These are phyloP conservation scores for Brettanomyces sp. DNA, from an alignment of 805 yeast species.

Conservation along the genomic window DNA sequence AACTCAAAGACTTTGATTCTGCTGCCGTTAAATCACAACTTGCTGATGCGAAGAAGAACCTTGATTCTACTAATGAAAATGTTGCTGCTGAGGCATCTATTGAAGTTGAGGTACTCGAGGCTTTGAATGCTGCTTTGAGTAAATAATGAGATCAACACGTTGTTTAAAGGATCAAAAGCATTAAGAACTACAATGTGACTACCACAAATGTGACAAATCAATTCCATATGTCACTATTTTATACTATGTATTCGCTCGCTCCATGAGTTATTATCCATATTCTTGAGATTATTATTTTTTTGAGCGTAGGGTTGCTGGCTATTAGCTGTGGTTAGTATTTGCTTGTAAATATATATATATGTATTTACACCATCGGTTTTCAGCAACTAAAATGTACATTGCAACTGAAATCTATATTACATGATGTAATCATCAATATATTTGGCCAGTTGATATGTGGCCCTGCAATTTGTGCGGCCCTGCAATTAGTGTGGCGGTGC, in stretches of 20 bases:
- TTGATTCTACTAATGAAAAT: slow-evolving; percentile 72
- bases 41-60: slow-evolving; percentile 91
- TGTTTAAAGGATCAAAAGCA: neutral
- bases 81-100: slow-evolving; percentile 92
- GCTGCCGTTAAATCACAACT: slow-evolving; percentile 72
- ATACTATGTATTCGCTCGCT: neutral
- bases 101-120: slow-evolving; percentile 93
- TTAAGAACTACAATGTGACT: too few species aligned
- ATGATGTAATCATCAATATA: too few species aligned
- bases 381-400: neutral
- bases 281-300: neutral
- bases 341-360: neutral
- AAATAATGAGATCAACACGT: neutral
- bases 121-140: slow-evolving; percentile 61
- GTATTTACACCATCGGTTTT: neutral
- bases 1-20: slow-evolving; percentile 76
- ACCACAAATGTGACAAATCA: too few species aligned
- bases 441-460: too few species aligned
- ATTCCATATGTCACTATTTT: neutral
- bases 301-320: too few species aligned
- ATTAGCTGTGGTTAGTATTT: too few species aligned
- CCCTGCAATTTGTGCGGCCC: too few species aligned
- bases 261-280: neutral
- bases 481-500: too few species aligned
- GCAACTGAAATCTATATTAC: too few species aligned